Base-by-base conservation (phyloP, 2,329 filamentous ascomycete genomes). In the Aspergillus intermedius region DNA sequence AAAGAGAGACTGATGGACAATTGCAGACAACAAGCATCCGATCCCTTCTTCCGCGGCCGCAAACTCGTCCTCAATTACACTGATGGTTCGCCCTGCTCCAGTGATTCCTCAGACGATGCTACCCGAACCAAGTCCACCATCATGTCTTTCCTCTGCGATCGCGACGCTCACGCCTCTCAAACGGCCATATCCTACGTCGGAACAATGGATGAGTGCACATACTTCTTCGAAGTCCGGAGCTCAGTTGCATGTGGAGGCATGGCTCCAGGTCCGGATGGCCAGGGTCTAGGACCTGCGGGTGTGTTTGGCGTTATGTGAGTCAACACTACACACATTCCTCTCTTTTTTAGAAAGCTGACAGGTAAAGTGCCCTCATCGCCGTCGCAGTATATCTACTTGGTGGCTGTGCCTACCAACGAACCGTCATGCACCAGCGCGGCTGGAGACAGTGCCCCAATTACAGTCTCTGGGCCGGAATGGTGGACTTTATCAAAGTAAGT, bases 371-470 rank as follows among this genome's bases (percentile, higher is more conserved):
- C n/a, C 61, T 81, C 37, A 83, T 86, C 46, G 87, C 91, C 8
- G 78, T 96, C 34, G 73, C 91, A 8, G 93, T 93, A 19, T 98
- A 98, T 70, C 75, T 95, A 48, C 79, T 94, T 34, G 93, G 93
- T 58, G 93, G 93, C 62, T 87, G 95, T 59, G 90, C 95, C 54
- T 98, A 97, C 75, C 91, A 96, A 70, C 83, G 93, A 51, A 94
- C 89, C 28, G 91, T 98, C 49, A 86, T 91, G 71, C 88, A 98
- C 67, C 90, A 95, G 60, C 80, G 93, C 53, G 93, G 93, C 43
- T 97, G 91, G 93, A 82, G 88, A 58, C 93, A 98, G 69, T 74
- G 96, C 58, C 93, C 93, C 46, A 97, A 98, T 72, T 96, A 93
- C 73, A 83, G 81, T 59, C 80, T 96, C 58, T 98, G 93, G 93